phyloP scores from a whole-genome alignment of 257 asterid genomes.

The Pogostemon cablin region DNA sequence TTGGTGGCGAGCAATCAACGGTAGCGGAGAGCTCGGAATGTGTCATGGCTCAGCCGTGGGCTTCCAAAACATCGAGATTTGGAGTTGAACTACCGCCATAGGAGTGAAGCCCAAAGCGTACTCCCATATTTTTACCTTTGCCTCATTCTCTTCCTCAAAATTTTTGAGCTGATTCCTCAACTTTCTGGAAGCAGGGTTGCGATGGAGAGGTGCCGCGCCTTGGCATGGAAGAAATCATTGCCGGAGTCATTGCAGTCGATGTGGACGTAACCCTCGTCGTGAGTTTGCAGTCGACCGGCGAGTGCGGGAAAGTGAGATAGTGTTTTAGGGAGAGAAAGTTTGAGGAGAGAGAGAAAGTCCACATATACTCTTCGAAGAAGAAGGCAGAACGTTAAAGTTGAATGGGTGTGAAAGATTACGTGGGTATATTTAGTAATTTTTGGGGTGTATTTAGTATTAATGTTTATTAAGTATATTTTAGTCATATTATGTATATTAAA shows the following conservation, averaged over 20 bases:
- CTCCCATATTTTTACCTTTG: slow-evolving; percentile 53
- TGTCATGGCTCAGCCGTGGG: slow-evolving; percentile 38
- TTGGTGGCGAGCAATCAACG: slow-evolving; percentile 48
- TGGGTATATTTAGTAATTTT: no score
- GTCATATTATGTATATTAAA: no score
- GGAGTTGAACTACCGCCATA: slow-evolving; percentile 34
- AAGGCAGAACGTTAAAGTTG: no score
- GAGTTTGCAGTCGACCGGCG: slow-evolving; percentile 84
- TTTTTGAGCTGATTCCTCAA: no score
- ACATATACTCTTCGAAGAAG: no score
- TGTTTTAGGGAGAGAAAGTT: slow-evolving; percentile 65
- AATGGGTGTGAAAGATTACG: no score
- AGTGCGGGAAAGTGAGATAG: slow-evolving; percentile 79
- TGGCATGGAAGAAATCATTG: slow-evolving; percentile 70
- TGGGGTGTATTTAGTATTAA: no score
- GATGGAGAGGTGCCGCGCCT: slow-evolving; percentile 52
- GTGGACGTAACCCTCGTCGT: slow-evolving; percentile 59
- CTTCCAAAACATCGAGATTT: slow-evolving; percentile 59
- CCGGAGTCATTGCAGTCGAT: slow-evolving; percentile 71
- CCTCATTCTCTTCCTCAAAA: slow-evolving; percentile 12
- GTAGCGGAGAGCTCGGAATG: slow-evolving; percentile 46
- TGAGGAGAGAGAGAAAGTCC: slow-evolving; percentile 48
- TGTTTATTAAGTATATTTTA: no score
- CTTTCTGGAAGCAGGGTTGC: slow-evolving; percentile 31
- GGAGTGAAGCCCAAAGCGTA: slow-evolving; percentile 39